Conservation (phyloP, 805 yeast genomes). For the Priceomyces fermenticarens region DNA sequence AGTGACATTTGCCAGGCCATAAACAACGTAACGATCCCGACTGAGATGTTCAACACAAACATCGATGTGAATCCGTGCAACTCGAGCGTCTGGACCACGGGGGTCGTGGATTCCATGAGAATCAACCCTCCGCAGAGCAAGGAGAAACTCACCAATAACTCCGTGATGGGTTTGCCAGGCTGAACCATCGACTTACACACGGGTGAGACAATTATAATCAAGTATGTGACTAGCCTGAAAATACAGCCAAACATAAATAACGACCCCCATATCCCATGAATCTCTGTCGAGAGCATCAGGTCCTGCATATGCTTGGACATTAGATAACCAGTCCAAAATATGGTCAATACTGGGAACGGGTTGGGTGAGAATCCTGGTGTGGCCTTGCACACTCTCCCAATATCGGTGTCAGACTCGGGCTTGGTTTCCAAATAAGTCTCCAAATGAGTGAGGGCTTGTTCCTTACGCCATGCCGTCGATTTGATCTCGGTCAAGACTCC, state of each 20-base stretch:
- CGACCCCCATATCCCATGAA: constrained; percentile 93
- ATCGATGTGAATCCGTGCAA: constrained; percentile 70
- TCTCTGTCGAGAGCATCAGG: constrained; percentile 66
- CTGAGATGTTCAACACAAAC: constrained; percentile 86
- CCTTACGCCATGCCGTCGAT: constrained; percentile 58
- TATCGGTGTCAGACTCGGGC: neutral
- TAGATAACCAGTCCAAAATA: constrained; percentile 93
- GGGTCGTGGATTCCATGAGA: constrained; percentile 90
- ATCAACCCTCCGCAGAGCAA: constrained; percentile 85
- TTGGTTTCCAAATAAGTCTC: constrained; percentile 1
- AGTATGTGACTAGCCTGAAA: constrained; percentile 67
- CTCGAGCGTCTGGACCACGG: constrained; percentile 76
- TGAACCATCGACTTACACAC: constrained; percentile 25
- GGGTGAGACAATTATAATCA: constrained; percentile 43
- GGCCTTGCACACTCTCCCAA: constrained; percentile 21
- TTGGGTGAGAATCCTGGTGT: constrained; percentile 84
- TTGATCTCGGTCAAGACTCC: constrained; percentile 80
- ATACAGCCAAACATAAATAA: constrained; percentile 79
- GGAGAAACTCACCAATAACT: constrained; percentile 73
- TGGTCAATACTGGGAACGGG: constrained; percentile 90
- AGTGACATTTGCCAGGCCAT: constrained; percentile 88
- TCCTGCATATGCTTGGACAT: constrained; percentile 96
- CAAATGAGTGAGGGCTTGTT: constrained; percentile 18
- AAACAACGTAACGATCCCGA: constrained; percentile 71
- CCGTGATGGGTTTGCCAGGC: constrained; percentile 75